phyloP scores from a whole-genome alignment of 169 alveolate species.

The Perkinsus olseni region DNA sequence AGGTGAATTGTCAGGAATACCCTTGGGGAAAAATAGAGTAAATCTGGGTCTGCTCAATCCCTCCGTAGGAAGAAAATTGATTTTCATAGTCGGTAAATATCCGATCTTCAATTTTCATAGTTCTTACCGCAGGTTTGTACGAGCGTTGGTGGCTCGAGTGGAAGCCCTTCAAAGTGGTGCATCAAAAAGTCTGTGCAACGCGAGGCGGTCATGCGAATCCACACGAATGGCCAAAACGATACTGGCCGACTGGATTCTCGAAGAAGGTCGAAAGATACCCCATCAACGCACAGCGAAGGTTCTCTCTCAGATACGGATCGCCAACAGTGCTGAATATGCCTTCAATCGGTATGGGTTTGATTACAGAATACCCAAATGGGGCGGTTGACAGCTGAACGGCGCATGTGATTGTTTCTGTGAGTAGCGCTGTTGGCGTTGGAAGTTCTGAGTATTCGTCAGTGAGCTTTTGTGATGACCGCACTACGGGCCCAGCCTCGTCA shows the following conservation, averaged over 20 bases:
- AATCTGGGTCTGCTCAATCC: too few relatives aligned
- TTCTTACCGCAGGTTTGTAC: not conserved
- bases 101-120: too few relatives aligned
- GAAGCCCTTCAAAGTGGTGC: not conserved
- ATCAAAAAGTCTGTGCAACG: not conserved
- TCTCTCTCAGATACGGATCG: not conserved
- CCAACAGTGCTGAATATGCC: not conserved
- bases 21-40: too few relatives aligned
- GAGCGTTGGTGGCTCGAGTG: not conserved
- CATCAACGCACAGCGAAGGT: not conserved
- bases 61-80: too few relatives aligned
- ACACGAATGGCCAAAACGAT: not conserved
- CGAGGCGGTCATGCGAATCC: not conserved
- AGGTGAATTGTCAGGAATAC: not conserved
- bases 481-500: too few relatives aligned
- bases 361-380: not conserved
- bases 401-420: not conserved
- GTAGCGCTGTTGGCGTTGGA: too few relatives aligned
- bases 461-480: too few relatives aligned
- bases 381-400: not conserved
- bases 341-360: not conserved
- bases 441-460: too few relatives aligned
- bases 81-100: too few relatives aligned
- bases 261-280: not conserved
- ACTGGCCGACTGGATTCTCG: not conserved